A percentile compares a stretch with the other conserved stretches of the same genome.
phyloP scores from a whole-genome alignment of 129 eudicot genomes.

The Saussurea involucrata region DNA sequence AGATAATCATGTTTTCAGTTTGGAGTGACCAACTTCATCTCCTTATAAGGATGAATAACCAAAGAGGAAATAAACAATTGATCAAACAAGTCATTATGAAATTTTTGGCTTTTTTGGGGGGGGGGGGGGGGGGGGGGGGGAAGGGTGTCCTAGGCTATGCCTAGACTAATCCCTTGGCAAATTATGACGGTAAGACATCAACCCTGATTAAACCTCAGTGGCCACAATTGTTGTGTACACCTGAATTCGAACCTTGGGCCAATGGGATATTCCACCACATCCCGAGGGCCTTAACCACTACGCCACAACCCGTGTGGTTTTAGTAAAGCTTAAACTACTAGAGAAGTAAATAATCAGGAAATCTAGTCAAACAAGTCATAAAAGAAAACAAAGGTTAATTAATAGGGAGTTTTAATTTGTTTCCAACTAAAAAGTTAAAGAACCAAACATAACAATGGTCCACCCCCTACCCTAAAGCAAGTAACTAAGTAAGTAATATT shows the following conservation, averaged over 20 bases:
- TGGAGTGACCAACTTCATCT: neutral
- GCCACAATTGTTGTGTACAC: too few species aligned
- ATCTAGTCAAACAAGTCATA: neutral
- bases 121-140: too few species aligned
- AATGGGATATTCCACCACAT: too few species aligned
- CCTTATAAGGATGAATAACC: neutral
- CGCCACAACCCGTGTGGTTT: too few species aligned
- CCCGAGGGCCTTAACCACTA: too few species aligned
- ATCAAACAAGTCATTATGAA: neutral
- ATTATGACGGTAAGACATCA: too few species aligned
- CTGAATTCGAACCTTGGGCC: too few species aligned
- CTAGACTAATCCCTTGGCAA: too few species aligned
- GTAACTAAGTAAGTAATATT: neutral
- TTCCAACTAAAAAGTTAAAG: too few species aligned
- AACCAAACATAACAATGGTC: too few species aligned
- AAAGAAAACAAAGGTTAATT: neutral
- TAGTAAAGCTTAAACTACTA: neutral
- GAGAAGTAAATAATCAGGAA: neutral
- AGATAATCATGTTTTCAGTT: neutral
- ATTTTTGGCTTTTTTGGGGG: neutral
- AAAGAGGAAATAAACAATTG: neutral
- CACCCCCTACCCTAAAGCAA: neutral
- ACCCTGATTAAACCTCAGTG: too few species aligned
- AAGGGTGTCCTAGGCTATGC: too few species aligned
- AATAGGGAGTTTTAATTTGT: neutral